phyloP scores from a whole-genome alignment of 495 filamentous ascomycete species.

The Neurospora pannonica region DNA sequence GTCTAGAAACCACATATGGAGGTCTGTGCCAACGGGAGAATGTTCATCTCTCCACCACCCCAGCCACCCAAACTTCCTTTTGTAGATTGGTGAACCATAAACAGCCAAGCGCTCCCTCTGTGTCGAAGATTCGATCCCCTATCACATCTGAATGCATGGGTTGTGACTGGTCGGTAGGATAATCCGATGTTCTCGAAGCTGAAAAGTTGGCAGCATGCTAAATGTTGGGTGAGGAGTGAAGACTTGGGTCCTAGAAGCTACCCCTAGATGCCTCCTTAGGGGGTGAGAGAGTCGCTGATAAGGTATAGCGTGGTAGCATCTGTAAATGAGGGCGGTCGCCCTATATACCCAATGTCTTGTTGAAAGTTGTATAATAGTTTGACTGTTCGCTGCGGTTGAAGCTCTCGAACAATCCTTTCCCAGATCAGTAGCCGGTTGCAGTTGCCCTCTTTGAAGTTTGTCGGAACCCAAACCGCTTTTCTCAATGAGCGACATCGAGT shows the following conservation, averaged over 20 bases:
- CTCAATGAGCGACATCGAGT: constrained; percentile 8
- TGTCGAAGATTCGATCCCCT: neutral
- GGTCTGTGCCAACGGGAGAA: neutral
- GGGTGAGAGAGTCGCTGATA: neutral
- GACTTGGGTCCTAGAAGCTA: neutral
- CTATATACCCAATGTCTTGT: neutral
- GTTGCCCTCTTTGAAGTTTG: constrained; percentile 2
- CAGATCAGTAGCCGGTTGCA: neutral
- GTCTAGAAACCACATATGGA: neutral
- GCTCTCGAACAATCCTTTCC: constrained; percentile 13
- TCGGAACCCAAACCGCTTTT: neutral
- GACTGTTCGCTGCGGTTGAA: constrained; percentile 3
- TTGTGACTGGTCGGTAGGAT: neutral
- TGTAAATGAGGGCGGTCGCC: neutral
- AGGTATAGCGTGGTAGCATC: neutral
- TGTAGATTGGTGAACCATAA: neutral
- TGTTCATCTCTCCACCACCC: neutral
- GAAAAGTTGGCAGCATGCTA: neutral
- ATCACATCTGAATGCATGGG: neutral
- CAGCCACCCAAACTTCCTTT: neutral
- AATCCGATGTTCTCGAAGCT: neutral
- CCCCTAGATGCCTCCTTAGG: neutral
- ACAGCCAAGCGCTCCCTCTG: neutral
- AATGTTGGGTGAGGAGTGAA: neutral
- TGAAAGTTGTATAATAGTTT: constrained; percentile 8